These are phyloP conservation scores for Gypsophila paniculata DNA, from an alignment of 179 eudicot species.

Conservation along the genomic window DNA sequence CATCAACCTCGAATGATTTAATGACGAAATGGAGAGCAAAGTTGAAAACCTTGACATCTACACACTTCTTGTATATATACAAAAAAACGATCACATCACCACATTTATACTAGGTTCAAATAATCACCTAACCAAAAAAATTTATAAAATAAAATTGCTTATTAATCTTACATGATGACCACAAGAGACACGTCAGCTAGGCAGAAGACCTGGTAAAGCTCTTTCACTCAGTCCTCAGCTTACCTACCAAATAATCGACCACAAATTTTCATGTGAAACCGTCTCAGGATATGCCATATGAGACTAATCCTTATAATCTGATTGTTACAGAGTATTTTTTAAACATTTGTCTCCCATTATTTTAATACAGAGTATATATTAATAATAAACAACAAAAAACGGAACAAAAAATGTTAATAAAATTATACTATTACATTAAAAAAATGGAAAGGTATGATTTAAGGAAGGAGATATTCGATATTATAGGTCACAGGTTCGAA, in stretches of 20 bases:
- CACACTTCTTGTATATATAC: not conserved
- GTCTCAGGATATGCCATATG: too few species aligned
- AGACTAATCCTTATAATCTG: too few species aligned
- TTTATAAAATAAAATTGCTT: not conserved
- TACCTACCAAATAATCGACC: conserved; percentile 24
- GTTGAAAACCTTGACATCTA: not conserved
- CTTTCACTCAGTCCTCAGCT: conserved; percentile 21
- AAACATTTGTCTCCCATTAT: too few species aligned
- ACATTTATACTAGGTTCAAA: conserved; percentile 1
- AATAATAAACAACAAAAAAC: too few species aligned
- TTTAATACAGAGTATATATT: too few species aligned
- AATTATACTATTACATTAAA: too few species aligned
- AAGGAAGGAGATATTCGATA: too few species aligned
- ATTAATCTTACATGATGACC: conserved; percentile 34
- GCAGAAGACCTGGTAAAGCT: conserved; percentile 29
- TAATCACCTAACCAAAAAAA: not conserved
- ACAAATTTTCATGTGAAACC: not conserved
- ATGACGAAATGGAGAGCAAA: not conserved
- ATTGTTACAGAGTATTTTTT: too few species aligned
- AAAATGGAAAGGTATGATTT: too few species aligned
- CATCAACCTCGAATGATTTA: not conserved
- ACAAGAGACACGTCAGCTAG: conserved; percentile 24
- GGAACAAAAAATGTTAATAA: too few species aligned
- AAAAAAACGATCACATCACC: conserved; percentile 12
- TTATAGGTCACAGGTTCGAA: too few species aligned